These are phyloP conservation scores for Trichoderma atroviride DNA, from an alignment of 2,329 filamentous ascomycete species.

Conservation along the genomic window DNA sequence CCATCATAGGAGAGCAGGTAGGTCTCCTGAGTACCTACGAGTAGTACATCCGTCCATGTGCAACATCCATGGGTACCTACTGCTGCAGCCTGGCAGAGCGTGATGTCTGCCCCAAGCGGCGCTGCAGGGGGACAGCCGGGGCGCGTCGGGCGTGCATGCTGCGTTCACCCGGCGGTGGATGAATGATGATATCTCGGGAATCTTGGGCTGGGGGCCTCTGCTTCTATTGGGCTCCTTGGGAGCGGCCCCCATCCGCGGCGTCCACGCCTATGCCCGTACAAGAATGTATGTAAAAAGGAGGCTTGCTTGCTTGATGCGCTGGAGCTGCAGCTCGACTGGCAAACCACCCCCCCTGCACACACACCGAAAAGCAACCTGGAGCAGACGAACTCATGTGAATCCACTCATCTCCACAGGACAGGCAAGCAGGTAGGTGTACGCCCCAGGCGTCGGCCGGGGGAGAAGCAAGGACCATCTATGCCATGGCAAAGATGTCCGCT, in stretches of 20 bases:
- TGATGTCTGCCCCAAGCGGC: conserved; percentile 18
- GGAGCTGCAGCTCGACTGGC: conserved; percentile 22
- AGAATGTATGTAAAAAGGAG: neutral
- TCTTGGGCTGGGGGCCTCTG: neutral
- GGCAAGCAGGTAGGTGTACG: neutral
- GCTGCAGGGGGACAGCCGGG: conserved; percentile 19
- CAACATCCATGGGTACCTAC: neutral
- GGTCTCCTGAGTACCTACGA: neutral
- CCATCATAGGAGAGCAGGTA: neutral
- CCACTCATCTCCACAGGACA: conserved; percentile 3
- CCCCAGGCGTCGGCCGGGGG: neutral
- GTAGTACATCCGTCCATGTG: neutral
- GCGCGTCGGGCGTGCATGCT: conserved; percentile 9
- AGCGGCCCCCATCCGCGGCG: neutral
- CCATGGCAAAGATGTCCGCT: neutral
- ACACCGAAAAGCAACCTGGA: conserved; percentile 11
- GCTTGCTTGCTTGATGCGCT: conserved; percentile 24
- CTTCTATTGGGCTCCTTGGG: conserved; percentile 16
- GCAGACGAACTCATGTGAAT: conserved; percentile 16
- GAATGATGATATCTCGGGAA: conserved; percentile 12
- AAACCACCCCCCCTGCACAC: conserved; percentile 12
- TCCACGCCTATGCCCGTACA: neutral
- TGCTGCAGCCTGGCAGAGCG: conserved; percentile 16
- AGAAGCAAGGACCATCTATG: neutral
- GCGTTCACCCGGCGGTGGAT: conserved; percentile 2